phyloP scores from a whole-genome alignment of 176 grass and related monocot species.

The Oryza brachyantha region DNA sequence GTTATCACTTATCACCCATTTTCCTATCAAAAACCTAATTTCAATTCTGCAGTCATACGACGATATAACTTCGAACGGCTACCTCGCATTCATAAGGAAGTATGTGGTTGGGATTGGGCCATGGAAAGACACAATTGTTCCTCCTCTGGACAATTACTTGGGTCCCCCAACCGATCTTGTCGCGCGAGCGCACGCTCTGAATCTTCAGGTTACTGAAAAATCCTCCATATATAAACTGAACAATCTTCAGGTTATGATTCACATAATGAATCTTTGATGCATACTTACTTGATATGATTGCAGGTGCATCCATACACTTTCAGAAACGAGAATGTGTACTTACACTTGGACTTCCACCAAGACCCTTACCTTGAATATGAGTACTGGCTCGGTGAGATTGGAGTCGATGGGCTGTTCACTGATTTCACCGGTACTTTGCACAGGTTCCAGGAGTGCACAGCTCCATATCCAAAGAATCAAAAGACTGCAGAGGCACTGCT shows the following conservation, averaged over 20 bases:
- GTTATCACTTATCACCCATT: background rate
- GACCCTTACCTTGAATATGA: slow-evolving; percentile 69
- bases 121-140: slow-evolving; percentile 87
- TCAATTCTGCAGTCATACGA: slow-evolving; percentile 55
- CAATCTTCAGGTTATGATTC: slow-evolving; percentile 79
- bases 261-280: too few relatives aligned
- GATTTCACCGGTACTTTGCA: slow-evolving; percentile 76
- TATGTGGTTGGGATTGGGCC: slow-evolving; percentile 81
- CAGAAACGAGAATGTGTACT: slow-evolving; percentile 54
- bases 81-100: slow-evolving; percentile 61
- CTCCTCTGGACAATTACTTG: slow-evolving; percentile 42
- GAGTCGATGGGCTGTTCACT: slow-evolving; percentile 62
- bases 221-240: too few relatives aligned
- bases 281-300: background rate
- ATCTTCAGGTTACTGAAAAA: slow-evolving; percentile 81
- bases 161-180: slow-evolving; percentile 59
- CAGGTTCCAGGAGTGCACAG: slow-evolving; percentile 57
- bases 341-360: slow-evolving; percentile 78
- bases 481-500: slow-evolving; percentile 38
- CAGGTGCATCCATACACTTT: slow-evolving; percentile 79
- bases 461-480: slow-evolving; percentile 39
- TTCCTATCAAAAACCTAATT: background rate
- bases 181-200: slow-evolving; percentile 62
- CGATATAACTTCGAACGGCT: slow-evolving; percentile 65
- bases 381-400: slow-evolving; percentile 55